phyloP scores from a whole-genome alignment of 169 alveolate species.

The Cystoisospora suis region DNA sequence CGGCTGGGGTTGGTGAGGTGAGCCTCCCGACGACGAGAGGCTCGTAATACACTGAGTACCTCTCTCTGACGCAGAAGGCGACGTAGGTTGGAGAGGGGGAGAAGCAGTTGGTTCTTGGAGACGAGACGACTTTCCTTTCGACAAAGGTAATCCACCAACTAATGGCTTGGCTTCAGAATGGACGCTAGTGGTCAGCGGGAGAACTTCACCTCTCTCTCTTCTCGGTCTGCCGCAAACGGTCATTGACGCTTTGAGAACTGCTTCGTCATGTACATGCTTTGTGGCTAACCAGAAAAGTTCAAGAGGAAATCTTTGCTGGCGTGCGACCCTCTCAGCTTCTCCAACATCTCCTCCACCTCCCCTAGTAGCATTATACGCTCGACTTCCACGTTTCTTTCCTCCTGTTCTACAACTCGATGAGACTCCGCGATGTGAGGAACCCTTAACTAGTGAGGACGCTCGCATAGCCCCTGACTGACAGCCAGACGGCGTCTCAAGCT shows the following conservation, averaged over 20 bases:
- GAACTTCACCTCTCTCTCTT: neutral
- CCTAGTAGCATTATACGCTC: neutral
- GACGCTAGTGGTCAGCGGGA: too few species aligned
- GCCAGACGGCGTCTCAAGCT: too few species aligned
- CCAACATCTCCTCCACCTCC: neutral
- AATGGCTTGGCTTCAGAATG: too few species aligned
- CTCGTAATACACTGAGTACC: neutral
- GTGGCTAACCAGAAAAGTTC: slow-evolving; percentile 13
- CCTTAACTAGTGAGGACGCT: too few species aligned
- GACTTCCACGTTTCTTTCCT: slow-evolving; percentile 20
- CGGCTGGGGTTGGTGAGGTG: slow-evolving; percentile 8
- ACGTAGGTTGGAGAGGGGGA: neutral
- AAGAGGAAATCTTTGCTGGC: slow-evolving; percentile 25
- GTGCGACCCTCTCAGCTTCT: neutral
- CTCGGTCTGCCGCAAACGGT: neutral
- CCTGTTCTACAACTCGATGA: too few species aligned
- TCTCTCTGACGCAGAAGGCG: neutral
- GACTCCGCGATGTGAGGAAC: too few species aligned
- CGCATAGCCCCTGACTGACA: too few species aligned
- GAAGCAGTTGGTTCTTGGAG: neutral
- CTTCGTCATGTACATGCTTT: slow-evolving; percentile 8
- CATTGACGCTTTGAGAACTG: neutral
- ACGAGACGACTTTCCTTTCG: neutral
- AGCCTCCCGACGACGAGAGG: neutral
- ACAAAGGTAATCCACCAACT: neutral